Evolutionary conservation across 164 flowering plant species (phyloP).

Genomic region (Umbilicus rupestris): DNA sequence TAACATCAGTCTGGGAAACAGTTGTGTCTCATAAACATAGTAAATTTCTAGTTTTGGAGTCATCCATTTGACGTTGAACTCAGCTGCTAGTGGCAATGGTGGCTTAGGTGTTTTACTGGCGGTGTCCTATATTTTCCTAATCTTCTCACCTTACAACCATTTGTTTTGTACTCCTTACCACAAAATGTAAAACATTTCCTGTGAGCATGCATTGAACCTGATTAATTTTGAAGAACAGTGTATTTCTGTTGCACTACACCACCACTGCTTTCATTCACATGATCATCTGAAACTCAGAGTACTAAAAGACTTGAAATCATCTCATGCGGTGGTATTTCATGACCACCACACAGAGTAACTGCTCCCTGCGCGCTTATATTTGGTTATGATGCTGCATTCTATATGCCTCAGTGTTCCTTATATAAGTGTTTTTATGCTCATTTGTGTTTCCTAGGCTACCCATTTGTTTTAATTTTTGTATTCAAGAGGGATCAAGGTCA

Average conservation of each 20-base stretch:
- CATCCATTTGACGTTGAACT: too few relatives aligned
- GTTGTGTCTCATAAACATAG: too few relatives aligned
- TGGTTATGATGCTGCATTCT: neutral
- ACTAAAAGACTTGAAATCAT: neutral
- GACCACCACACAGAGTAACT: neutral
- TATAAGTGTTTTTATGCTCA: neutral
- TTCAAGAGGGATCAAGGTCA: too few relatives aligned
- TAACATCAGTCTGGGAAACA: too few relatives aligned
- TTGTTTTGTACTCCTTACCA: neutral
- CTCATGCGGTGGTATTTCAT: neutral
- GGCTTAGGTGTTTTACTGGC: too few relatives aligned
- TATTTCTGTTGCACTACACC: neutral
- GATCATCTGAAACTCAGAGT: neutral
- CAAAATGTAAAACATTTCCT: neutral
- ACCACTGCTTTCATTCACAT: neutral
- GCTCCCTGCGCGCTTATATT: too few relatives aligned
- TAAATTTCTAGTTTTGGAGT: too few relatives aligned
- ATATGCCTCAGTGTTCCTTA: neutral
- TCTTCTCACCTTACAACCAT: neutral
- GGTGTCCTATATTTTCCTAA: too few relatives aligned
- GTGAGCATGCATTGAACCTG: too few relatives aligned
- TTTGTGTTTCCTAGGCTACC: too few relatives aligned
- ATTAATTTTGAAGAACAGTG: neutral
- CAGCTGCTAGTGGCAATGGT: too few relatives aligned
- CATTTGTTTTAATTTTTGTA: too few relatives aligned